Base-by-base conservation (phyloP, 73 alveolate genomes). In the Paramecium primaurelia region DNA sequence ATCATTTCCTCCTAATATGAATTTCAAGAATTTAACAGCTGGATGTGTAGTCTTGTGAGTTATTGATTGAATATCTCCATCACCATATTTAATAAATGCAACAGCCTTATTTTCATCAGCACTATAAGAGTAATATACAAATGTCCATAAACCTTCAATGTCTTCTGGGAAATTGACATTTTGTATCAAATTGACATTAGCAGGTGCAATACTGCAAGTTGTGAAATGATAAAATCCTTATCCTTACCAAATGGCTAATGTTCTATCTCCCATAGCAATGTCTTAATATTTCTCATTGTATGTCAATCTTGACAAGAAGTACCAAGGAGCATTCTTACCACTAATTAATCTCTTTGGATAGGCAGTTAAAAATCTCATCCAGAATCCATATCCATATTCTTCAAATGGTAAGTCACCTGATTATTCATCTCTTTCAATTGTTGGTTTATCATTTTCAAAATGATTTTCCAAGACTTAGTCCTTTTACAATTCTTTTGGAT, bases 131-230 rank as follows among this genome's bases (percentile, higher is more conserved):
- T 86, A 86, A 87, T 86, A 86, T 3, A 86, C 59, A 40, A 14
- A 86, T 58, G 93, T 86, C 93, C 93, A 86, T 7, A 86, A 87
- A 7, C 93, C 93, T 54, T 86, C 93, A 30, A 86, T 86, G 44
- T 86, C 93, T 42, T 30, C 93, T 30, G 93, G 93, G 59, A 36
- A 58, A 58, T 86, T 64, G 64, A 58, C 32, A 34, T 86, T 86
- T 58, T 86, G 68, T 6, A 86, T 9, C 30, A 58, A 45, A 59
- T 86, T 86, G 1, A 40, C 87, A 54, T 86, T 54, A 25, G 42
- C 51, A 38, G 71, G 47, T 9, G 71, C 91, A 3, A 47, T 11
- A 36, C 30, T 49, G 25, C 77, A 80, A 26, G 86, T 86, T 12
- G 93, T 59, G 71, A 86, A 86, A 87, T 86, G 93, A 86, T 86